These are phyloP conservation scores for Calocybe cyanea DNA, from an alignment of 768 basidiomycete species.

Conservation along the genomic window DNA sequence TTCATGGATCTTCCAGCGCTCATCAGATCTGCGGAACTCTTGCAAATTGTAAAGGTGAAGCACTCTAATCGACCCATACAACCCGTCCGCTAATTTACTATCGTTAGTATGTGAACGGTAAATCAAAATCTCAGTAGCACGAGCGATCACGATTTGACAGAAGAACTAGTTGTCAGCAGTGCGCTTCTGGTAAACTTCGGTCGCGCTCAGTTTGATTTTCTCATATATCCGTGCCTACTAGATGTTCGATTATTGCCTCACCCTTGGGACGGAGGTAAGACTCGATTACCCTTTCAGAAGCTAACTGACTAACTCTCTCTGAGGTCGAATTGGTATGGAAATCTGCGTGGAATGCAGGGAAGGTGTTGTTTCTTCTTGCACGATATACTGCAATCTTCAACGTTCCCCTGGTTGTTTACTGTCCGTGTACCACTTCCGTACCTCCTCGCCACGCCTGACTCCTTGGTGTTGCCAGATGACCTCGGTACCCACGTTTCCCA, in stretches of 20 bases:
- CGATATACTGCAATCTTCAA: constrained; percentile 25
- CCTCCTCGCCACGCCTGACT: not conserved
- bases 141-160: too few species aligned
- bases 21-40: too few species aligned
- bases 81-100: too few species aligned
- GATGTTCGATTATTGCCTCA: constrained; percentile 7
- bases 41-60: too few species aligned
- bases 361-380: constrained; percentile 20
- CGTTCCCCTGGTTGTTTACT: constrained; percentile 15
- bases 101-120: too few species aligned
- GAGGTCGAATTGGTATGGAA: constrained; percentile 23
- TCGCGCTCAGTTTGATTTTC: too few species aligned
- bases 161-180: too few species aligned
- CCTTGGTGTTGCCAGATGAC: not conserved
- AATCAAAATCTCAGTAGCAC: too few species aligned
- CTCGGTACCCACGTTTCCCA: not conserved
- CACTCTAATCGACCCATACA: too few species aligned
- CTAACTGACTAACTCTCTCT: not conserved
- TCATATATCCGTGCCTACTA: too few species aligned
- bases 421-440: constrained; percentile 11
- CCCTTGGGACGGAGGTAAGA: constrained; percentile 8
- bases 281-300: not conserved
- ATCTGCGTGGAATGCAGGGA: constrained; percentile 19
- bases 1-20: too few species aligned
- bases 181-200: too few species aligned